phyloP scores from a whole-genome alignment of 805 yeast genomes.

The Lipomyces orientalis region DNA sequence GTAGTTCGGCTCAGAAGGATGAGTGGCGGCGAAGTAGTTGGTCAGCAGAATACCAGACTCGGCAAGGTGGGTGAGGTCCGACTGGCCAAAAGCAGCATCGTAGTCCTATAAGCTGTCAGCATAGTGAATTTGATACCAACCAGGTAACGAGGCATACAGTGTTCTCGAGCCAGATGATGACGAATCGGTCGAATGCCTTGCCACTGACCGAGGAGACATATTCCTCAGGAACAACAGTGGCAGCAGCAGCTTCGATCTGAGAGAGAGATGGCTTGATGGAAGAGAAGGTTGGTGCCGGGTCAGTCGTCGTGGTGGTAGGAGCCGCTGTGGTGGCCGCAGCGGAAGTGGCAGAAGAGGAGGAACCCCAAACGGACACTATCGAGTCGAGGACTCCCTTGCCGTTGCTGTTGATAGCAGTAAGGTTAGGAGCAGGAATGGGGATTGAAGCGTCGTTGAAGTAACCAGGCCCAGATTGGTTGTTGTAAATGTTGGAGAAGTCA shows the following conservation, averaged over 20 bases:
- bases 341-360: constrained; percentile 26
- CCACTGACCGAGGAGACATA: constrained; percentile 50
- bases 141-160: constrained; percentile 47
- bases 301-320: too few species aligned
- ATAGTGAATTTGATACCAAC: not conserved
- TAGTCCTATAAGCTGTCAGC: constrained; percentile 46
- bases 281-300: too few species aligned
- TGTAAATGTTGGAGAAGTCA: constrained; percentile 26
- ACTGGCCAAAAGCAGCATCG: constrained; percentile 56
- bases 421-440: constrained; percentile 49
- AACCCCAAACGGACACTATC: constrained; percentile 47
- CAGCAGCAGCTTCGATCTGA: constrained; percentile 42
- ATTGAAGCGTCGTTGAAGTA: constrained; percentile 30
- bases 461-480: constrained; percentile 37
- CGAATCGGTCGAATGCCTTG: constrained; percentile 50
- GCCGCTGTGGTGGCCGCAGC: too few species aligned
- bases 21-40: constrained; percentile 60
- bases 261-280: constrained; percentile 46
- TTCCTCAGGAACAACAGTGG: constrained; percentile 45
- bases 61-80: constrained; percentile 52
- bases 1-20: constrained; percentile 63
- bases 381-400: constrained; percentile 47
- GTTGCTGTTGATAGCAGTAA: constrained; percentile 46
- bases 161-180: constrained; percentile 58
- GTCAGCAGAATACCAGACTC: constrained; percentile 53